A percentile compares a stretch with the other conserved stretches of the same genome.
Evolutionary conservation across 2,329 filamentous ascomycete genomes (phyloP).

Genomic region (Lachnellula suecica): DNA sequence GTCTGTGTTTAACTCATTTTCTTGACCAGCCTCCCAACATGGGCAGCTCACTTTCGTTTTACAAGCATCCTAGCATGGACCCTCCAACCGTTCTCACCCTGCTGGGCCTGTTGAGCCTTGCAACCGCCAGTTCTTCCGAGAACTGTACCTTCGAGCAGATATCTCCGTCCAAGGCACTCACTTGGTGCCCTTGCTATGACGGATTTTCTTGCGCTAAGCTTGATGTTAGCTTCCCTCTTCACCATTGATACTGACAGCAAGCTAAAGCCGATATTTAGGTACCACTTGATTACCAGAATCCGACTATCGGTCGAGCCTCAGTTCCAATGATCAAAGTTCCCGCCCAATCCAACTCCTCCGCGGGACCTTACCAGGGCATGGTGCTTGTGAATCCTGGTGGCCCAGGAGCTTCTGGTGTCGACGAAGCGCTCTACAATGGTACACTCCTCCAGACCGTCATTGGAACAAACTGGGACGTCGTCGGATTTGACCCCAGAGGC

Average conservation of each 20-base stretch:
- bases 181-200: constrained; percentile 22
- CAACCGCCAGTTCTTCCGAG: neutral
- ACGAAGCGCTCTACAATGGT: constrained; percentile 29
- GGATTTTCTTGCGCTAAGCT: constrained; percentile 20
- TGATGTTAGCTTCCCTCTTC: constrained; percentile 10
- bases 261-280: constrained; percentile 9
- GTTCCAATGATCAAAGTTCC: constrained; percentile 11
- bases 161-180: constrained; percentile 6
- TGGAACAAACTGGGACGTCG: constrained; percentile 39
- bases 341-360: constrained; percentile 7
- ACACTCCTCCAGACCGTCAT: constrained; percentile 34
- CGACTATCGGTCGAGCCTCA: constrained; percentile 1
- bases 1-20: no score
- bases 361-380: constrained; percentile 10
- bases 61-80: neutral
- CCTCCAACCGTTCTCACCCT: neutral
- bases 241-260: neutral
- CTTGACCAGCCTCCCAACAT: no score
- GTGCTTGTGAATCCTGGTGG: constrained; percentile 40
- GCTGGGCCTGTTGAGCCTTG: neutral
- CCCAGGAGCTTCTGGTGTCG: constrained; percentile 41
- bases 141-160: constrained; percentile 7
- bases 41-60: neutral
- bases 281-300: constrained; percentile 6
- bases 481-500: constrained; percentile 47